Evolutionary conservation across 352 stramenopile species (phyloP).

Genomic region (Phytopythium chamaehyphon): DNA sequence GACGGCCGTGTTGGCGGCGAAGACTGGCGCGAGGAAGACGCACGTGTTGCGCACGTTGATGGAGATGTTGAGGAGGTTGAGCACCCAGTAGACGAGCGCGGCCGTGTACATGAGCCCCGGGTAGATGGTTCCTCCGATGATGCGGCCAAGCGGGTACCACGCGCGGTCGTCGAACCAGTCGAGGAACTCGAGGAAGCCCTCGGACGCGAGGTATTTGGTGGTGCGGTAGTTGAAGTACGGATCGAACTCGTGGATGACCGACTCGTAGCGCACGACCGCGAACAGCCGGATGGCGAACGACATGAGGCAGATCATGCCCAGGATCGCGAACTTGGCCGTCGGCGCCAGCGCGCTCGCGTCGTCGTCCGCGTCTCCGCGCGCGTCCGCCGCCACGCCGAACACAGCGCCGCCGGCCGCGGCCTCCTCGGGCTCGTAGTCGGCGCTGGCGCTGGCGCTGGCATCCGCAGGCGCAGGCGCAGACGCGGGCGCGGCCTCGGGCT

Average conservation of each 20-base stretch:
- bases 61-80: constrained; percentile 90
- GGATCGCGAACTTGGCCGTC: constrained; percentile 87
- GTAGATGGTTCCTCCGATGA: constrained; percentile 93
- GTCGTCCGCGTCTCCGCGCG: constrained; percentile 59
- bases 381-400: constrained; percentile 65
- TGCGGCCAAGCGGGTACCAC: constrained; percentile 92
- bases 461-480: too few relatives aligned
- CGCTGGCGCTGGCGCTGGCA: too few relatives aligned
- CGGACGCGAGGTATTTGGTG: constrained; percentile 94
- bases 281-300: constrained; percentile 93
- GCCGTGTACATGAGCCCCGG: constrained; percentile 91
- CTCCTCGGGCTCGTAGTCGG: too few relatives aligned
- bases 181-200: constrained; percentile 96
- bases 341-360: constrained; percentile 67
- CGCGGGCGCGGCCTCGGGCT: constrained; percentile 7
- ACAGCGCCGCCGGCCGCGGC: too few relatives aligned
- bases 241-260: constrained; percentile 90
- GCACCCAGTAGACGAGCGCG: constrained; percentile 84
- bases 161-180: constrained; percentile 97
- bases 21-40: constrained; percentile 90
- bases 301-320: constrained; percentile 91
- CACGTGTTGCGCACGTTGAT: constrained; percentile 92
- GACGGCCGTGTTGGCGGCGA: constrained; percentile 86
- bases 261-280: constrained; percentile 92
- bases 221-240: constrained; percentile 99